Conservation (phyloP, 176 grass and related monocot species). For the Eragrostis nindensis region DNA sequence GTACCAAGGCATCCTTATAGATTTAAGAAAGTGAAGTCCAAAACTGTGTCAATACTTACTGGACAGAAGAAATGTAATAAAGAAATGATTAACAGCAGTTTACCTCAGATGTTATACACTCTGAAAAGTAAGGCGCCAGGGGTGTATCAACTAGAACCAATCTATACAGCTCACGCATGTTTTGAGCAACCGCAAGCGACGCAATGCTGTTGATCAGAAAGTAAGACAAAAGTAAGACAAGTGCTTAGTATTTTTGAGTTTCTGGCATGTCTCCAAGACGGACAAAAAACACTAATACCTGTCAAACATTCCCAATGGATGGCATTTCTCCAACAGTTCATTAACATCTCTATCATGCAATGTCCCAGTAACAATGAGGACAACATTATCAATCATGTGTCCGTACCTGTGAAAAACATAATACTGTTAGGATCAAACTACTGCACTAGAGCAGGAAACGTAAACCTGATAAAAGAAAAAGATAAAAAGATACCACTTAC, state of each 20-base stretch:
- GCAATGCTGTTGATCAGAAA: constrained; percentile 89
- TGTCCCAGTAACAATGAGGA: constrained; percentile 96
- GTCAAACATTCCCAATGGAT: constrained; percentile 99
- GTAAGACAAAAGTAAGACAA: constrained; percentile 12
- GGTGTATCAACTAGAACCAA: constrained; percentile 95
- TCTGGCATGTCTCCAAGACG: not conserved
- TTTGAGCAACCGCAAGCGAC: constrained; percentile 95
- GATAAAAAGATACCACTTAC: constrained; percentile 42
- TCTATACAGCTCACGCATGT: constrained; percentile 99
- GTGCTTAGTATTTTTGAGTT: constrained; percentile 27
- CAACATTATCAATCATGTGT: constrained; percentile 99
- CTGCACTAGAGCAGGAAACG: constrained; percentile 23
- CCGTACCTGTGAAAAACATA: constrained; percentile 60
- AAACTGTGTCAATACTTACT: constrained; percentile 4
- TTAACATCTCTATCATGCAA: constrained; percentile 99
- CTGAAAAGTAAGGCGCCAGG: constrained; percentile 95
- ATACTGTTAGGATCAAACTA: constrained; percentile 30
- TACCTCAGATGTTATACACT: constrained; percentile 99
- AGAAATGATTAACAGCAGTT: not conserved
- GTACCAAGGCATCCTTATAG: constrained; percentile 24
- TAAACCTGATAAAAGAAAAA: not conserved
- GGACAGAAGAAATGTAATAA: constrained; percentile 8
- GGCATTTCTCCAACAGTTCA: constrained; percentile 95
- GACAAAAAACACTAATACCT: constrained; percentile 60
- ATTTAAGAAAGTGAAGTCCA: not conserved